Conservation (phyloP, 805 yeast species). For the Yarrowia sp. region DNA sequence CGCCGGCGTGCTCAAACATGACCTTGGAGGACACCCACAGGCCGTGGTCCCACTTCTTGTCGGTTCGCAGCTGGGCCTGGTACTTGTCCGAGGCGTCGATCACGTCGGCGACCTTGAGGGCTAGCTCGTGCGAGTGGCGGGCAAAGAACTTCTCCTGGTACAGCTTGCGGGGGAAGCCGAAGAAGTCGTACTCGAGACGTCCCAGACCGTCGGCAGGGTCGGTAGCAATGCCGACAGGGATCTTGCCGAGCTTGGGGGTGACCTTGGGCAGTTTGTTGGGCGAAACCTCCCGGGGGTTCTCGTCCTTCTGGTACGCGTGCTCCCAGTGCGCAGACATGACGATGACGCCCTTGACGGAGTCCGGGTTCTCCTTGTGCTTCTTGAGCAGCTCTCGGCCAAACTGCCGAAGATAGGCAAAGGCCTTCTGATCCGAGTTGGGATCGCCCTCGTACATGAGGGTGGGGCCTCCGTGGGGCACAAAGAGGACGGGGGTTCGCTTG, state of each 20-base stretch:
- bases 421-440: slow-evolving; percentile 55
- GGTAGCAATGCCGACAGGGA: slow-evolving; percentile 32
- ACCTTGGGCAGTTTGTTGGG: slow-evolving; percentile 15
- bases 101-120: slow-evolving; percentile 46
- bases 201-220: slow-evolving; percentile 44
- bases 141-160: slow-evolving; percentile 63
- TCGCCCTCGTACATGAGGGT: slow-evolving; percentile 60
- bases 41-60: slow-evolving; percentile 80
- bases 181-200: slow-evolving; percentile 65
- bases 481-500: slow-evolving; percentile 52
- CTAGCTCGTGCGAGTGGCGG: slow-evolving; percentile 45
- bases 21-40: slow-evolving; percentile 78
- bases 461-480: slow-evolving; percentile 81
- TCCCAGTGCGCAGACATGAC: slow-evolving; percentile 82
- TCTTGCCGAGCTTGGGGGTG: slow-evolving; percentile 3
- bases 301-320: slow-evolving; percentile 29
- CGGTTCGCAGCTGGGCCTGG: slow-evolving; percentile 41
- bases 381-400: slow-evolving; percentile 53
- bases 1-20: slow-evolving; percentile 50
- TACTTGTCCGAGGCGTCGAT: slow-evolving; percentile 46
- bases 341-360: slow-evolving; percentile 53
- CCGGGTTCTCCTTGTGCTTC: slow-evolving; percentile 42
- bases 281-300: slow-evolving; percentile 25
- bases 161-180: slow-evolving; percentile 65
- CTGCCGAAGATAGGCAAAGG: slow-evolving; percentile 50